Evolutionary conservation across 352 stramenopile genomes (phyloP).

Genomic region (Globisporangium okanoganense): DNA sequence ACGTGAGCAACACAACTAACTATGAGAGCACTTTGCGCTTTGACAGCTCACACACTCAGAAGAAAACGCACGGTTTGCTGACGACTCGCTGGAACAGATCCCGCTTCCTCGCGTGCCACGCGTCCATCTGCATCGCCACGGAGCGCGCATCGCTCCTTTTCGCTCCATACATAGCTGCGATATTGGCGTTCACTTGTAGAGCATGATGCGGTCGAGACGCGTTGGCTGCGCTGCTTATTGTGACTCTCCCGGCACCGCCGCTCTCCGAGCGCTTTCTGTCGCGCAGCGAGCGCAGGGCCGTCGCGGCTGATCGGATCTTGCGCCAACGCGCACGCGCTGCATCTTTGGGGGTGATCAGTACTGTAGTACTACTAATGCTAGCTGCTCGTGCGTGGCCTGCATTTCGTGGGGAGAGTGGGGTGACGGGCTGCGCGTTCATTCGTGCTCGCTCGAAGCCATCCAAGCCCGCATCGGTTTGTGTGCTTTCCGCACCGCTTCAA

Average conservation of each 20-base stretch:
- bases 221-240: not conserved
- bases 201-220: not conserved
- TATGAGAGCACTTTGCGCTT: too few species aligned
- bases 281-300: slow-evolving; percentile 2
- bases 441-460: not conserved
- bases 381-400: not conserved
- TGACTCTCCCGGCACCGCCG: not conserved
- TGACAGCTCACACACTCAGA: not conserved
- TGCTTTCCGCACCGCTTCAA: not conserved
- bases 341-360: not conserved
- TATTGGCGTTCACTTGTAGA: not conserved
- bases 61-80: slow-evolving; percentile 25
- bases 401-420: not conserved
- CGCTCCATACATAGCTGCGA: not conserved
- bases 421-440: not conserved
- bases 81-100: slow-evolving; percentile 25
- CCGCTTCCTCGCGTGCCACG: slow-evolving; percentile 23
- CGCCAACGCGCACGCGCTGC: slow-evolving; percentile 1
- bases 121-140: slow-evolving; percentile 3
- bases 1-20: not conserved
- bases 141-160: slow-evolving; percentile 5
- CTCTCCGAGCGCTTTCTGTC: not conserved
- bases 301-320: slow-evolving; percentile 1
- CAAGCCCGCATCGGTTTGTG: not conserved
- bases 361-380: not conserved